Evolutionary conservation across 306 rosid genomes (phyloP).

Genomic region (Gynostemma pentaphyllum): DNA sequence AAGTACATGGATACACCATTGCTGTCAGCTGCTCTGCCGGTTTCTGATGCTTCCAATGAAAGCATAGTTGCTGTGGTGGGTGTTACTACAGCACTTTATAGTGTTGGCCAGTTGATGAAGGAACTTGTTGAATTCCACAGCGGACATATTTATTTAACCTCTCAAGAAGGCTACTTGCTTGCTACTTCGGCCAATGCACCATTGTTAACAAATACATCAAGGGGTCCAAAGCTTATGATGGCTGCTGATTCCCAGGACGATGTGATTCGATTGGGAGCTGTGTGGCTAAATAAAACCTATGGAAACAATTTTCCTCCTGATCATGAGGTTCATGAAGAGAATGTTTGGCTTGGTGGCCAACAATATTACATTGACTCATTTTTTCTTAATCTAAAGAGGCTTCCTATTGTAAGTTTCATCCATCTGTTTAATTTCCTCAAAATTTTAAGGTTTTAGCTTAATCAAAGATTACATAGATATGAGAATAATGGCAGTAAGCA

Average conservation of each 20-base stretch:
- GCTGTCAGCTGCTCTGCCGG: conserved; percentile 96
- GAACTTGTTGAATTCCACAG: conserved; percentile 86
- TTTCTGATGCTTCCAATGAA: conserved; percentile 70
- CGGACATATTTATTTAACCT: conserved; percentile 87
- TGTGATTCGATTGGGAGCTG: conserved; percentile 55
- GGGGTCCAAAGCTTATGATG: conserved; percentile 64
- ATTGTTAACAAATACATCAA: conserved; percentile 48
- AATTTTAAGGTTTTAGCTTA: neutral
- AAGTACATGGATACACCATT: conserved; percentile 84
- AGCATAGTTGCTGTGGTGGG: conserved; percentile 94
- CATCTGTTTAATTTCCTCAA: neutral
- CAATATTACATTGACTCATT: conserved; percentile 88
- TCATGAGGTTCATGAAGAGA: conserved; percentile 83
- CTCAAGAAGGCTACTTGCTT: conserved; percentile 79
- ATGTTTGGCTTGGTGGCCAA: conserved; percentile 56
- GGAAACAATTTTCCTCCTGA: conserved; percentile 57
- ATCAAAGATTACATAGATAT: too few species aligned
- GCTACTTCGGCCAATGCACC: conserved; percentile 87
- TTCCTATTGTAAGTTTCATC: conserved; percentile 66
- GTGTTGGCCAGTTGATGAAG: conserved; percentile 92
- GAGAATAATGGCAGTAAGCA: neutral
- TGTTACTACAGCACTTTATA: conserved; percentile 83
- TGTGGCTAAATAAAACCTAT: conserved; percentile 55
- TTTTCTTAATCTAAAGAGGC: conserved; percentile 78
- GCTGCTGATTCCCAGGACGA: conserved; percentile 66